Conservation (phyloP, 2,329 filamentous ascomycete species). For the Penicillium thymicola region DNA sequence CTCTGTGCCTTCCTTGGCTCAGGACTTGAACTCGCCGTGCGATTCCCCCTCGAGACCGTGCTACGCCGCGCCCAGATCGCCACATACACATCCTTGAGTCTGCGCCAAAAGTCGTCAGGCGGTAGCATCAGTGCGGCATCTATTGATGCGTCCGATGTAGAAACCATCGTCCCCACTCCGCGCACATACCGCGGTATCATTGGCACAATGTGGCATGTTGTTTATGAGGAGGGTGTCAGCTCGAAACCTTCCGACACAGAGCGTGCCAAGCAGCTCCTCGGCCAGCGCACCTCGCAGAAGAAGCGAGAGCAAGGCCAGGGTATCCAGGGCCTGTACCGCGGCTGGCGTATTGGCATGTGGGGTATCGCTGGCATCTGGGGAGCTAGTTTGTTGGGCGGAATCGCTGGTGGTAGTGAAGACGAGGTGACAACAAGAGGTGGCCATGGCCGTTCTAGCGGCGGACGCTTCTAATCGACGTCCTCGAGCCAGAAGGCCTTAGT, state of each 20-base stretch:
- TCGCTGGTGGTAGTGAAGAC: conserved; percentile 37
- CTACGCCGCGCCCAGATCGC: conserved; percentile 82
- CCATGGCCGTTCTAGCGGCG: conserved; percentile 26
- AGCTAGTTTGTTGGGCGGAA: conserved; percentile 43
- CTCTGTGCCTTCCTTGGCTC: conserved; percentile 78
- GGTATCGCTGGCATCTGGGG: conserved; percentile 56
- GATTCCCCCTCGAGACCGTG: conserved; percentile 88
- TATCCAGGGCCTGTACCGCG: conserved; percentile 54
- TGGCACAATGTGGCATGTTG: conserved; percentile 87
- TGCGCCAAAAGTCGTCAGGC: conserved; percentile 34
- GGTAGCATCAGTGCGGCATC: conserved; percentile 21
- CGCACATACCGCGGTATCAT: conserved; percentile 81
- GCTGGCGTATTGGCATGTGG: conserved; percentile 57
- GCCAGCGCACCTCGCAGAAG: conserved; percentile 38
- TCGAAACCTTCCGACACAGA: conserved; percentile 46
- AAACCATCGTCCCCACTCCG: conserved; percentile 71
- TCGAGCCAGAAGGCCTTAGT: not conserved
- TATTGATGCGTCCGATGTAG: conserved; percentile 43
- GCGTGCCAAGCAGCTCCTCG: conserved; percentile 33
- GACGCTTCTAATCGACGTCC: conserved; percentile 28
- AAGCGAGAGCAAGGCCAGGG: conserved; percentile 54
- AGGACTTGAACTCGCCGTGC: conserved; percentile 75
- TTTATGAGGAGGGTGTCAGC: conserved; percentile 70
- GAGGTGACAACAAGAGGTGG: conserved; percentile 29
- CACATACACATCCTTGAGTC: conserved; percentile 59